Evolutionary conservation across 306 rosid genomes (phyloP).

Genomic region (Rosa multiflora): DNA sequence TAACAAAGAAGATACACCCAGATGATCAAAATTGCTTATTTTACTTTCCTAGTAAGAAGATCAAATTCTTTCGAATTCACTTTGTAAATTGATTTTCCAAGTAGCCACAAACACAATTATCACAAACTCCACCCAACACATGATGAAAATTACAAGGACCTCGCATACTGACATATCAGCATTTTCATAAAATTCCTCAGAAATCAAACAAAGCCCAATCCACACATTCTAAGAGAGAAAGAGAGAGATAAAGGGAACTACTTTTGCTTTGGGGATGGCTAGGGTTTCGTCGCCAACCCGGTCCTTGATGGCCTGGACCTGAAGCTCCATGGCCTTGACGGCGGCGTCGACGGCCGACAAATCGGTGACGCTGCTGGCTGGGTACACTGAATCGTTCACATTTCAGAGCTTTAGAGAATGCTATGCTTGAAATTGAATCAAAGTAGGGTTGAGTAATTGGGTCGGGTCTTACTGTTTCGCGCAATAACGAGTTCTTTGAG

Average conservation of each 20-base stretch:
- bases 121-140: too few relatives aligned
- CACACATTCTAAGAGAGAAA: not conserved
- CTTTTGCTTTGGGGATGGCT: conserved; percentile 89
- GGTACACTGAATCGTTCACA: conserved; percentile 53
- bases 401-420: not conserved
- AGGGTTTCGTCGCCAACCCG: conserved; percentile 72
- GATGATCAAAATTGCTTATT: not conserved
- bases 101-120: not conserved
- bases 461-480: conserved; percentile 56
- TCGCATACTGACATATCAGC: not conserved
- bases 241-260: not conserved
- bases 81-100: too few relatives aligned
- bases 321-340: conserved; percentile 76
- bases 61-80: not conserved
- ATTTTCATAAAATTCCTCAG: not conserved
- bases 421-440: not conserved
- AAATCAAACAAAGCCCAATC: conserved; percentile 5
- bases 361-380: conserved; percentile 72
- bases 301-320: conserved; percentile 79
- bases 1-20: not conserved
- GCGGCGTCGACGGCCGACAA: conserved; percentile 71
- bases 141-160: not conserved
- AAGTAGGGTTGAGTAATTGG: conserved; percentile 3
- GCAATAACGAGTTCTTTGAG: conserved; percentile 91
- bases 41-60: too few relatives aligned